Evolutionary conservation across 202 grass and related monocot species (phyloP).

Genomic region (Bolboschoenoplectus hybrid): DNA sequence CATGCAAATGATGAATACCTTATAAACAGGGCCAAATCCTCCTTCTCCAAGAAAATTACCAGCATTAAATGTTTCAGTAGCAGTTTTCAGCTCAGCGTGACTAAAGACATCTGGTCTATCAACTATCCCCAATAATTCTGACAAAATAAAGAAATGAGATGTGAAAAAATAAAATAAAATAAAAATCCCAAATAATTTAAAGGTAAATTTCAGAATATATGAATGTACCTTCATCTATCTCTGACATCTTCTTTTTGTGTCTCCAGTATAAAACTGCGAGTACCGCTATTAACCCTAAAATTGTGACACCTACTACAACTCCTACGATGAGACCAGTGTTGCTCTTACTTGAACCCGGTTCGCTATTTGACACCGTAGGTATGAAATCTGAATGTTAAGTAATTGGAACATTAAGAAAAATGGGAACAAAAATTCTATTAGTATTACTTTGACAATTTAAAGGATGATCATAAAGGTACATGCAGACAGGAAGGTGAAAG

Average conservation of each 20-base stretch:
- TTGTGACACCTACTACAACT: conserved; percentile 50
- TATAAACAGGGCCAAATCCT: conserved; percentile 80
- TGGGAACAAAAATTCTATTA: background rate
- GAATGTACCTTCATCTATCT: conserved; percentile 38
- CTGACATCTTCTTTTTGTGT: conserved; percentile 38
- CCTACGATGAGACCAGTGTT: conserved; percentile 63
- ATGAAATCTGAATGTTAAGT: conserved; percentile 59
- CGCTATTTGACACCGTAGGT: conserved; percentile 52
- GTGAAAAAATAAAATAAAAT: background rate
- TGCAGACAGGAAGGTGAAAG: background rate
- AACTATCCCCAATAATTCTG: conserved; percentile 64
- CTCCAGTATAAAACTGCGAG: conserved; percentile 36
- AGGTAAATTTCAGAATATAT: background rate
- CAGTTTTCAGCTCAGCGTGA: conserved; percentile 64
- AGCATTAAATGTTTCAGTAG: conserved; percentile 77
- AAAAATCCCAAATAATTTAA: background rate
- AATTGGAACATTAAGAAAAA: conserved; percentile 35
- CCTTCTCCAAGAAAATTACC: conserved; percentile 80
- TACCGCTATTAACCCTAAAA: conserved; percentile 55
- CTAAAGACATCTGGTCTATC: conserved; percentile 61
- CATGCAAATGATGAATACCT: conserved; percentile 44
- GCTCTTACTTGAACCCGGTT: conserved; percentile 45
- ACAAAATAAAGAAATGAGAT: conserved; percentile 31
- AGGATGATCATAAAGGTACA: background rate
- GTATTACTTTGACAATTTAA: background rate